Conservation (phyloP, 257 asterid genomes). For the Solanum corneliomulleri region DNA sequence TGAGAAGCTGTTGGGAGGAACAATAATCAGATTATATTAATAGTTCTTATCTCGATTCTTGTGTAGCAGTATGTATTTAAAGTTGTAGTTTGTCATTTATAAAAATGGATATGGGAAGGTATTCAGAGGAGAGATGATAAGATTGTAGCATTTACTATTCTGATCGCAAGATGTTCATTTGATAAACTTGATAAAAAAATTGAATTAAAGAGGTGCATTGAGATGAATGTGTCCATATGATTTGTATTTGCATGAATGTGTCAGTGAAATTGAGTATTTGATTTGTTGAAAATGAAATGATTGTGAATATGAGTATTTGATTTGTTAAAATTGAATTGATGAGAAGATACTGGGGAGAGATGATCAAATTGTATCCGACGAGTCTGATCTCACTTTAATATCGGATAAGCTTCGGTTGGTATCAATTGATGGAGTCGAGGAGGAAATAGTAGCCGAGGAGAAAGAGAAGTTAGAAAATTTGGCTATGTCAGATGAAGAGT, state of each 20-base stretch:
- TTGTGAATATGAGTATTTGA: not conserved
- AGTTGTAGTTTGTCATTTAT: not conserved
- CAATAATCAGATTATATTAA: not conserved
- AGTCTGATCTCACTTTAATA: slow-evolving; percentile 52
- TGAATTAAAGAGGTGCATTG: not conserved
- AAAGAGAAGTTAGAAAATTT: slow-evolving; percentile 18
- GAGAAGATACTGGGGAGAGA: slow-evolving; percentile 54
- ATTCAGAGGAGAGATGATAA: not conserved
- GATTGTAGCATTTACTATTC: not conserved
- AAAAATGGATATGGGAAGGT: not conserved
- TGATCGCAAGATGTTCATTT: not conserved
- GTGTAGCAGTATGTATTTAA: not conserved
- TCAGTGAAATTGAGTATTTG: not conserved
- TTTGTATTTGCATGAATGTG: not conserved
- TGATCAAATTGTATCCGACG: slow-evolving; percentile 29
- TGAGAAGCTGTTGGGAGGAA: not conserved
- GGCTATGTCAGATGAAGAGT: slow-evolving; percentile 63
- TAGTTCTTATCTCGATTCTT: not conserved
- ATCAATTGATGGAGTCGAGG: slow-evolving; percentile 34
- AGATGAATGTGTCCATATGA: not conserved
- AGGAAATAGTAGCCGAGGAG: slow-evolving; percentile 9
- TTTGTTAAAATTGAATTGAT: not conserved
- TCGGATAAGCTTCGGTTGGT: slow-evolving; percentile 54
- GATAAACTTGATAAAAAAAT: not conserved
- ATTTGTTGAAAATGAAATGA: not conserved